These are phyloP conservation scores for Dryas alaskensis DNA, from an alignment of 306 rosid species.

Conservation along the genomic window DNA sequence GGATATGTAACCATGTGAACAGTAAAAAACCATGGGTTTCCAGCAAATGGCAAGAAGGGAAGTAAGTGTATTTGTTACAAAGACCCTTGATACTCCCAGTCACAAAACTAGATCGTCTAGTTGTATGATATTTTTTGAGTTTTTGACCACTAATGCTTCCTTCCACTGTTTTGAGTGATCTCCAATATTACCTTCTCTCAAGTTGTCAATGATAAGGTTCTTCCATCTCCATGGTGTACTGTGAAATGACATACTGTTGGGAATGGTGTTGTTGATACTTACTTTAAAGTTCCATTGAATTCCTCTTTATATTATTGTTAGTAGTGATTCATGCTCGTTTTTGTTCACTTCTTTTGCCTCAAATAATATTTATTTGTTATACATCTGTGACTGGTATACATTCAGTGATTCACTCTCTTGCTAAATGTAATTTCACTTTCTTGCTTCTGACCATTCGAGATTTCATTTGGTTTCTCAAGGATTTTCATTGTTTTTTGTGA, in stretches of 20 bases:
- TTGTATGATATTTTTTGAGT: background rate
- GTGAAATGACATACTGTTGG: background rate
- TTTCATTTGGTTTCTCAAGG: background rate
- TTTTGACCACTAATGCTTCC: background rate
- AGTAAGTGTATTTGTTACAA: background rate
- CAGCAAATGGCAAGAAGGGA: background rate
- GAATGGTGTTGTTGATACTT: background rate
- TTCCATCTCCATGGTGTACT: background rate
- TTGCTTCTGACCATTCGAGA: background rate
- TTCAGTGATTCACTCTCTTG: background rate
- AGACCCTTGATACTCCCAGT: background rate
- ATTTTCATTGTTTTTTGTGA: background rate
- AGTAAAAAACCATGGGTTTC: background rate
- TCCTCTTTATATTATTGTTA: background rate
- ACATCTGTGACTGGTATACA: background rate
- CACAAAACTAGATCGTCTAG: background rate
- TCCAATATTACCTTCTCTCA: background rate
- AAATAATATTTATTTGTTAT: background rate
- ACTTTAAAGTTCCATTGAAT: background rate
- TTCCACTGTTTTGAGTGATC: background rate
- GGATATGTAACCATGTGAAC: background rate
- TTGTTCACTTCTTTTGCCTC: background rate
- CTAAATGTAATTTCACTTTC: background rate
- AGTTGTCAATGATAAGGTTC: background rate
- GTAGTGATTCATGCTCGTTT: background rate